Evolutionary conservation across 805 yeast species (phyloP), one percentile per base, ranked within the genome.

Genomic region (Lipomyces spencermartinsiae): DNA sequence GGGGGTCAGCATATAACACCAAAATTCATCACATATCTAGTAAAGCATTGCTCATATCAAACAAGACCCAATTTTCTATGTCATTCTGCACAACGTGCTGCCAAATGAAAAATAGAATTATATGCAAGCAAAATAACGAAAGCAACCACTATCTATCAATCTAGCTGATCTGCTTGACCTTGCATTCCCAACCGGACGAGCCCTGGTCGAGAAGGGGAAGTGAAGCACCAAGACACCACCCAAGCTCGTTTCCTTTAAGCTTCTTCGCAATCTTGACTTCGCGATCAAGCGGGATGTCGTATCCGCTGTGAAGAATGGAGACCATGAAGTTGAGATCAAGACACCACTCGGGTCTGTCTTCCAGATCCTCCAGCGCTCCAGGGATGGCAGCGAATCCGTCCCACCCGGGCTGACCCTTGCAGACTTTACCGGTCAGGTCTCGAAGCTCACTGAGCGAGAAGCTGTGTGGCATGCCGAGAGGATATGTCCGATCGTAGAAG

Each of bases 201-300:
- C 78, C 80, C 69, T 83, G 82, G 70, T 91, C 95, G 73, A 95
- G 83, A 74, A 95, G 82, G 8, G 98, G 98, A 74, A 95, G 84
- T 1, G 98, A 92, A 1, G 98, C 99, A 74, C 99, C 99, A 65
- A 95, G 83, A 83, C 98, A 95, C 99, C 99, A 95, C 43, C 99
- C 99, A 62, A 95, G 84, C 81, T 95, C 99, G 75, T 92, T 93
- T 76, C 88, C 87, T 62, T 88, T 90, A 74, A 95, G 92, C 77
- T 87, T 93, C 82, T 92, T 88, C 8, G 98, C 98, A 6, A 97
- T 95, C 79, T 87, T 91, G 73, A 95, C 87, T 80, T 94, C 98
- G 78, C 98, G 88, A 72, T 85, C 83, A 67, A 91, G 84, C 69
- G 98, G 97, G 72, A 95, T 92, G 74, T 94, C 98, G 80, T 95